Percentiles rank a stretch among this genome's conserved stretches.
These are phyloP conservation scores for Protoeuglena noctilucae DNA, from an alignment of 139 green algal species.

Conservation along the genomic window DNA sequence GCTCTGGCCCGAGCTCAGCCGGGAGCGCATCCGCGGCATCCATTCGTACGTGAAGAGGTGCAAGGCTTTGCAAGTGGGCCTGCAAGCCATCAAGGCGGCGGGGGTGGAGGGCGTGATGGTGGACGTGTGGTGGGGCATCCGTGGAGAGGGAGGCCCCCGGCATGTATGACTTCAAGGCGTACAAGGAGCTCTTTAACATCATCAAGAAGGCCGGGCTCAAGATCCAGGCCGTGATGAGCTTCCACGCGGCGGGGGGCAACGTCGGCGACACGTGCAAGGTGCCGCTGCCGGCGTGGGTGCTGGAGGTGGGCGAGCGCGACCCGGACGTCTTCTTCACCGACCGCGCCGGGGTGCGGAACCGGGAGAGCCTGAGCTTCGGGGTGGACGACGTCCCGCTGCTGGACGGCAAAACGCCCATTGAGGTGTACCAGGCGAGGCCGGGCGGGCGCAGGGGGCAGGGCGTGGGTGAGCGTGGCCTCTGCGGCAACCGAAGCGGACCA, in stretches of 20 bases:
- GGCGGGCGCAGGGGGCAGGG: too few species aligned
- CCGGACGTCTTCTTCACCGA: conserved; percentile 95
- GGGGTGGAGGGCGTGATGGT: conserved; percentile 7
- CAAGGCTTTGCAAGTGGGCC: too few species aligned
- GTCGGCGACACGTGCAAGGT: conserved; percentile 43
- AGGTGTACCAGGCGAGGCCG: conserved; percentile 83
- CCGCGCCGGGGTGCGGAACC: conserved; percentile 44
- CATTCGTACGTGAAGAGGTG: too few species aligned
- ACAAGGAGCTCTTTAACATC: conserved; percentile 7
- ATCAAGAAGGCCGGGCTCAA: conserved; percentile 1
- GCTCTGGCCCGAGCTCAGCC: too few species aligned
- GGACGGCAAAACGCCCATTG: conserved; percentile 64
- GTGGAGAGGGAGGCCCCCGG: not conserved
- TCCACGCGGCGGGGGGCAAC: conserved; percentile 16
- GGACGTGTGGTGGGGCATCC: conserved; percentile 3
- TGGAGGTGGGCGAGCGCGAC: conserved; percentile 67
- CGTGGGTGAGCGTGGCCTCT: too few species aligned
- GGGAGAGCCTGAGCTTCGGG: conserved; percentile 84
- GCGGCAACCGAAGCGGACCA: too few species aligned
- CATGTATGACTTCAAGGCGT: conserved; percentile 4
- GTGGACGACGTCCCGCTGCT: conserved; percentile 71
- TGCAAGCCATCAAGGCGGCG: too few species aligned
- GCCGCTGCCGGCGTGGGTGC: conserved; percentile 82
- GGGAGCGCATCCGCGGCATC: too few species aligned
- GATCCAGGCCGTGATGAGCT: conserved; percentile 9